phyloP scores from a whole-genome alignment of 805 yeast genomes.

The Hanseniaspora opuntiae region DNA sequence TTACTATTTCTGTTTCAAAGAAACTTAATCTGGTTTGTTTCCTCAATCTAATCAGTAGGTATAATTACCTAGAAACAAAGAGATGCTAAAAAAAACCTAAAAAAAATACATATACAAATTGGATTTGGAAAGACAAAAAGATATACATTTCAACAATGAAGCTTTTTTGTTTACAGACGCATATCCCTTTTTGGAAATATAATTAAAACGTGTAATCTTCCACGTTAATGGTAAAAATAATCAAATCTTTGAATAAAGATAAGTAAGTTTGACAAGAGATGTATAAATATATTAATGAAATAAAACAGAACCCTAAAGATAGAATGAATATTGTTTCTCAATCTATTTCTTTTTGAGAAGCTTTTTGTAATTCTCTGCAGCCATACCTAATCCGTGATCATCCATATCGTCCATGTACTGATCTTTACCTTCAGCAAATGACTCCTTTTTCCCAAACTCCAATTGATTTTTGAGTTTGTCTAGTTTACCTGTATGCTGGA shows the following conservation, averaged over 20 bases:
- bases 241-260: too few species aligned
- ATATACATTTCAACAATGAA: not conserved
- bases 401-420: slow-evolving; percentile 45
- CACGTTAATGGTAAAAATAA: not conserved
- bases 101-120: not conserved
- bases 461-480: slow-evolving; percentile 74
- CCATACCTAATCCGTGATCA: slow-evolving; percentile 74
- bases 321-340: too few species aligned
- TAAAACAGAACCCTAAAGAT: too few species aligned
- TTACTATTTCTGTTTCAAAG: not conserved
- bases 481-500: slow-evolving; percentile 57
- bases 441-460: slow-evolving; percentile 68
- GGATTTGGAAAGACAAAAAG: not conserved
- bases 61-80: not conserved
- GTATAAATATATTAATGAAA: too few species aligned
- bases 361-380: slow-evolving; percentile 16
- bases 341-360: not conserved
- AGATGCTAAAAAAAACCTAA: not conserved
- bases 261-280: too few species aligned
- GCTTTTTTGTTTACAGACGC: not conserved
- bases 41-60: not conserved
- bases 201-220: not conserved
- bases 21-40: not conserved
- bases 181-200: slow-evolving; percentile 4
- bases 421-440: slow-evolving; percentile 35